Evolutionary conservation across 1,284 basidiomycete genomes (phyloP), one percentile per base, ranked within the genome.

Genomic region (Leccinum cinnamomeum): DNA sequence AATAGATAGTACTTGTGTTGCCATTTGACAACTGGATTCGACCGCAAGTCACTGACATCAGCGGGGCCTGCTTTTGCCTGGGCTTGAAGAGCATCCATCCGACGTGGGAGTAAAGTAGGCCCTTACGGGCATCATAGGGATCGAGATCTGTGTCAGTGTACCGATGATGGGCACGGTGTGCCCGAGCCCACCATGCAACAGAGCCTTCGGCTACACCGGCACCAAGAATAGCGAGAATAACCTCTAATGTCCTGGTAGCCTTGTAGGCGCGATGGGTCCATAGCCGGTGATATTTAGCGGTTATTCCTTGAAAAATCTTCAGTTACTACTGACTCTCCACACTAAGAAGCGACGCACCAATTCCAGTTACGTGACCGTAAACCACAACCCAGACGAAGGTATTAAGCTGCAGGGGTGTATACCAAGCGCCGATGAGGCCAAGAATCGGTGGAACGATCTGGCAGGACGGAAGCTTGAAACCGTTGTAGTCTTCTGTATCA

Each of bases 81-180:
- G 93, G 91, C 81, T 94, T 94, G 78, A 95, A 73, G 65, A 96
- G 74, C 90, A 95, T 94, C 93, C 94, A 96, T 59, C 92, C 93
- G 58, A 95, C 79, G 71, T 95, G 94, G 2, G 90, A 86, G 79
- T 84, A 88, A 70, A 80, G 82, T 69, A 90, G 82, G 18, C 94
- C 94, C 71, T 88, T 86, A 77, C 93, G 89, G 3, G 94, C 92
- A 64, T 90, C 90, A 81, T 95, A 96, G 0, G 93, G 94, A 79
- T 95, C 93, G 65, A 96, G 88, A 62, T 94, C 90, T 69, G 94
- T 95, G 80, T 96, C 94, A 72, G 93, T 95, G 81, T 95, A 95
- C 60, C 92, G 85, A 76, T 95, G 93, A 78, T 95, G 92, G 6
- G 94, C 92, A 64, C 94, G 89, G 81, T 96, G 93, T n/a, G 62